Evolutionary conservation across 495 filamentous ascomycete genomes (phyloP).

Genomic region (Tuber melanosporum): DNA sequence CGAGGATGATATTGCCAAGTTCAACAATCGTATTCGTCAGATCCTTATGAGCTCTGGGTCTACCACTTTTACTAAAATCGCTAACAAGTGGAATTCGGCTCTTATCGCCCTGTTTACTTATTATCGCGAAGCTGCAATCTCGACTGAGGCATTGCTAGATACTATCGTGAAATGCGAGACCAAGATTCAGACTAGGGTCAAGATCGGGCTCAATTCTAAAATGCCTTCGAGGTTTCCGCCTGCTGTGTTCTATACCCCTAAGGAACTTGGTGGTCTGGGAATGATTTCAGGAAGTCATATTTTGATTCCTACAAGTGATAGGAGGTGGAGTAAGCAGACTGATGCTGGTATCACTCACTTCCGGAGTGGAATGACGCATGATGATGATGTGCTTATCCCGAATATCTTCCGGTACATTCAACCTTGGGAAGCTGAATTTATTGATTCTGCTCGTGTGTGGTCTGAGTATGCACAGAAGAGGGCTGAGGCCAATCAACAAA

Average conservation of each 20-base stretch:
- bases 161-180: slow-evolving; percentile 99
- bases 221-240: slow-evolving; percentile 99
- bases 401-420: slow-evolving; percentile 99
- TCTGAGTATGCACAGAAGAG: slow-evolving; percentile 99
- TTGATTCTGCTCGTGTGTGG: slow-evolving; percentile 97
- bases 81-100: slow-evolving; percentile 99
- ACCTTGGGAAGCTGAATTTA: slow-evolving; percentile 98
- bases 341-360: slow-evolving; percentile 97
- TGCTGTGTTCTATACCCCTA: slow-evolving; percentile 98
- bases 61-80: slow-evolving; percentile 99
- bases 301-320: slow-evolving; percentile 94
- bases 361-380: slow-evolving; percentile 95
- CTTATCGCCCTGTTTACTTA: slow-evolving; percentile 99
- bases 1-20: slow-evolving; percentile 96
- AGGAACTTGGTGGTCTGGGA: slow-evolving; percentile 93
- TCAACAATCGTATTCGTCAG: slow-evolving; percentile 97
- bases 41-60: slow-evolving; percentile 99
- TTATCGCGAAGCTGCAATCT: slow-evolving; percentile 97
- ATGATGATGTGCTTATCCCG: slow-evolving; percentile 95
- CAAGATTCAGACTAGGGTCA: slow-evolving; percentile 98
- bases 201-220: slow-evolving; percentile 98
- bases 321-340: slow-evolving; percentile 96
- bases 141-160: slow-evolving; percentile 88
- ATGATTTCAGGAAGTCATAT: slow-evolving; percentile 99
- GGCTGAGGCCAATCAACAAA: slow-evolving; percentile 94